Conservation (phyloP, 2,329 filamentous ascomycete genomes). For the Paecilomyces variotii region DNA sequence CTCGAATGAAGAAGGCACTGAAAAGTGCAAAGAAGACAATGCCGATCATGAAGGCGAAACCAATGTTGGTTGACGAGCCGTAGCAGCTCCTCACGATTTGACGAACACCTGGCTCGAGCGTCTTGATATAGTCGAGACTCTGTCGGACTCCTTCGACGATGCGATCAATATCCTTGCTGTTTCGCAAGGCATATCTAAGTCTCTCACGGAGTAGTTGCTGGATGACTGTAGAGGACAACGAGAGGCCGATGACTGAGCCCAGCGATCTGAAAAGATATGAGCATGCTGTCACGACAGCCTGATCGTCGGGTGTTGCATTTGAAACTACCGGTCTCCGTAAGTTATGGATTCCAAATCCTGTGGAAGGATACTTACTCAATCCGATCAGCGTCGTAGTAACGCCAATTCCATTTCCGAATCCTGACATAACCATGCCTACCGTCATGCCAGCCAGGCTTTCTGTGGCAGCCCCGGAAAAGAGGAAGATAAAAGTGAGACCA, state of each 20-base stretch:
- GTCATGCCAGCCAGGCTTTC: constrained; percentile 47
- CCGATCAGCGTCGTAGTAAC: constrained; percentile 66
- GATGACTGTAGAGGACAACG: constrained; percentile 62
- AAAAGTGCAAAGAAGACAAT: constrained; percentile 43
- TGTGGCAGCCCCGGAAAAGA: constrained; percentile 48
- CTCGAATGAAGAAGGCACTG: constrained; percentile 46
- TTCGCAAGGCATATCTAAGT: constrained; percentile 47
- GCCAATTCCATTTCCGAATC: constrained; percentile 50
- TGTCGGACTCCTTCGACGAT: constrained; percentile 64
- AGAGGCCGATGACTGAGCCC: constrained; percentile 58
- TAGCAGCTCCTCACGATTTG: constrained; percentile 60
- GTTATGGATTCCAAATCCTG: constrained; percentile 2
- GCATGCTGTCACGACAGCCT: constrained; percentile 68
- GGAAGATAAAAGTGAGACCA: constrained; percentile 48
- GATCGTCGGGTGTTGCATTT: constrained; percentile 58
- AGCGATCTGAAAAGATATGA: constrained; percentile 74
- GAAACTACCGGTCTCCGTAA: constrained; percentile 44
- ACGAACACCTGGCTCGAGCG: constrained; percentile 53
- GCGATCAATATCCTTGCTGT: constrained; percentile 51
- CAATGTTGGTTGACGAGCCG: constrained; percentile 46
- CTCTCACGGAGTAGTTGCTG: constrained; percentile 58
- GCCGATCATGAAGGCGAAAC: constrained; percentile 43
- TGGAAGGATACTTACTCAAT: constrained; percentile 40
- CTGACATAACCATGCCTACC: constrained; percentile 47
- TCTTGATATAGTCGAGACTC: constrained; percentile 60